phyloP scores from a whole-genome alignment of 176 grass and related monocot species.

The Juncus effusus region DNA sequence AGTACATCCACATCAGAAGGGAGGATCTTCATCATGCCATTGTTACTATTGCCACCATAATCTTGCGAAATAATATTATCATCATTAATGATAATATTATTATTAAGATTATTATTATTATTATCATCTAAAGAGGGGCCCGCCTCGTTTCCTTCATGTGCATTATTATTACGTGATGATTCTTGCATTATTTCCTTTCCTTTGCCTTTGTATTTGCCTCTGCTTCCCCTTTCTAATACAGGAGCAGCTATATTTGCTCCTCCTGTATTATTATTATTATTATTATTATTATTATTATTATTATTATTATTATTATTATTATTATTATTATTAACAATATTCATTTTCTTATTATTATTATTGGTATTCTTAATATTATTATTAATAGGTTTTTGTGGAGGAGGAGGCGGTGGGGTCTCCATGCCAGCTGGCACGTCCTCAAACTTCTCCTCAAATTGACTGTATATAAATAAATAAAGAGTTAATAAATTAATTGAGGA shows the following conservation, averaged over 20 bases:
- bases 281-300: conserved; percentile 3
- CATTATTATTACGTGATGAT: conserved; percentile 20
- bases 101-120: conserved; percentile 14
- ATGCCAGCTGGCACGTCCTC: conserved; percentile 48
- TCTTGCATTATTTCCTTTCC: conserved; percentile 30
- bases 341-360: conserved; percentile 23
- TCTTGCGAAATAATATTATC: conserved; percentile 44
- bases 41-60: conserved; percentile 38
- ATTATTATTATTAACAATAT: conserved; percentile 2
- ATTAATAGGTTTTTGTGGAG: conserved; percentile 14
- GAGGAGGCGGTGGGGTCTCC: conserved; percentile 20
- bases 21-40: conserved; percentile 63
- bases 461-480: conserved; percentile 31
- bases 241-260: conserved; percentile 18
- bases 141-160: conserved; percentile 30
- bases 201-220: conserved; percentile 33
- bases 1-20: conserved; percentile 79
- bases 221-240: conserved; percentile 25
- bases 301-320: conserved; percentile 1
- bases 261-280: conserved; percentile 21
- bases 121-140: conserved; percentile 32
- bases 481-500: not conserved
- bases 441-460: conserved; percentile 77
- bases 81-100: not conserved
- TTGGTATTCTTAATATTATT: conserved; percentile 13